Evolutionary conservation across 805 yeast genomes (phyloP).

Genomic region (Saccharomycopsis fermentans): DNA sequence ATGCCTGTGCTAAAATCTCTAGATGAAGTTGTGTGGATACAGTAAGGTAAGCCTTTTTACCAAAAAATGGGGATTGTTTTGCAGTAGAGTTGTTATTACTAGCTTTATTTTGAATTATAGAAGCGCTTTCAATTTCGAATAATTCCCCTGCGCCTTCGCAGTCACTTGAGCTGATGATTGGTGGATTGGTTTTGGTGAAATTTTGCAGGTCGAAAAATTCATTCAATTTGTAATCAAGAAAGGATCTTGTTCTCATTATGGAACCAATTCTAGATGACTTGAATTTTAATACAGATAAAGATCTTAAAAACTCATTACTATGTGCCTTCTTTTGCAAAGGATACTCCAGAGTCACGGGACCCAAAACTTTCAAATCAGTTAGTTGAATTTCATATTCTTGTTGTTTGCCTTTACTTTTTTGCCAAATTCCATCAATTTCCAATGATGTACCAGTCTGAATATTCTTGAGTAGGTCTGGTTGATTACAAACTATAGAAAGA

Average conservation of each 20-base stretch:
- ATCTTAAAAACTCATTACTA: slow-evolving; percentile 54
- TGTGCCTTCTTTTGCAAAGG: slow-evolving; percentile 81
- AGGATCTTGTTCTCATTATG: slow-evolving; percentile 62
- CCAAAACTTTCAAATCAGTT: slow-evolving; percentile 37
- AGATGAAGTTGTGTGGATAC: slow-evolving; percentile 90
- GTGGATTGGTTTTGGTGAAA: slow-evolving; percentile 74
- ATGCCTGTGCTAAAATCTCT: slow-evolving; percentile 66
- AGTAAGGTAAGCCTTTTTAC: slow-evolving; percentile 59
- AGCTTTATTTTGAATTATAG: slow-evolving; percentile 22
- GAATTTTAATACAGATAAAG: slow-evolving; percentile 70
- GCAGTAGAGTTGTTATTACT: slow-evolving; percentile 18
- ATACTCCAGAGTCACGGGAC: slow-evolving; percentile 51
- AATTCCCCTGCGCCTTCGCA: slow-evolving; percentile 98
- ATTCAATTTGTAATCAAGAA: slow-evolving; percentile 42
- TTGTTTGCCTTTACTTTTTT: slow-evolving; percentile 37
- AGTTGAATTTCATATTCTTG: slow-evolving; percentile 45
- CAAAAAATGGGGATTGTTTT: slow-evolving; percentile 39
- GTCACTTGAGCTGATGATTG: slow-evolving; percentile 78
- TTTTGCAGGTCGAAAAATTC: slow-evolving; percentile 43
- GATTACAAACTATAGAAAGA: slow-evolving; percentile 42
- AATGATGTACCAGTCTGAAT: slow-evolving; percentile 41
- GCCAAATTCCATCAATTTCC: slow-evolving; percentile 39
- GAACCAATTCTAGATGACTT: slow-evolving; percentile 57
- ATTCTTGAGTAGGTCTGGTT: slow-evolving; percentile 23
- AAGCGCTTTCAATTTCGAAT: slow-evolving; percentile 43